Evolutionary conservation across 2,329 filamentous ascomycete species (phyloP), one percentile per base, ranked within the genome.

Genomic region (Aurifilum marmelostoma): DNA sequence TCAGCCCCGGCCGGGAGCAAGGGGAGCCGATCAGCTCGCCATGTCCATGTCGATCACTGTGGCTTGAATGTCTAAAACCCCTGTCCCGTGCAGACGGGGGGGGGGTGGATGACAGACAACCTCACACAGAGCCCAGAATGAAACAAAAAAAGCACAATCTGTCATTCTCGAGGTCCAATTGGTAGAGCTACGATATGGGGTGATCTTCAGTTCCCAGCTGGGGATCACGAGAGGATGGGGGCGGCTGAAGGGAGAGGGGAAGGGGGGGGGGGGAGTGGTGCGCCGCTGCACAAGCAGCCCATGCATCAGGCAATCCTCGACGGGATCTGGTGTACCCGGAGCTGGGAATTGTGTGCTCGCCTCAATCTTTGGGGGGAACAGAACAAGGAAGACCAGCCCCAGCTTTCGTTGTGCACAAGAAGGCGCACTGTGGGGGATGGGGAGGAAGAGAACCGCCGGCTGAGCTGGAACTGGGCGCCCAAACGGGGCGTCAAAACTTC

Each of bases 151-250:
- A 8, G 3, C 52, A 56, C 4, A 8, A 29, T 6, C 18, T 12
- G 27, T 27, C 50, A 54, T 8, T 29, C 24, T 56, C 52, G 52
- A 56, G 27, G 50, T 11, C 52, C 18, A 47, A 56, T 56, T 56
- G 52, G 39, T 16, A 39, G 59, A 43, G 29, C 59, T 56, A 56
- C 52, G 52, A 56, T 47, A n/a, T n/a, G n/a, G n/a, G n/a, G 43
- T 18, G 7, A 2, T 34, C 34, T n/a, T 47, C 21, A 16, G 3
- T 18, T 21, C 21, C 16, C 41, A 47, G 43, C 43, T 47, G 43
- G 6, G 43, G n/a, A n/a, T n/a, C 34, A 34, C 8, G 43, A 39
- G 8, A 2, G 37, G 37, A 11, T 11, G 9, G 37, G 9, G 37
- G 37, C 37, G 37, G 37, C 34, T 34, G 34, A 34, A 8, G 12